phyloP scores from a whole-genome alignment of 208 protist genomes.

The Porcisia hertigi region DNA sequence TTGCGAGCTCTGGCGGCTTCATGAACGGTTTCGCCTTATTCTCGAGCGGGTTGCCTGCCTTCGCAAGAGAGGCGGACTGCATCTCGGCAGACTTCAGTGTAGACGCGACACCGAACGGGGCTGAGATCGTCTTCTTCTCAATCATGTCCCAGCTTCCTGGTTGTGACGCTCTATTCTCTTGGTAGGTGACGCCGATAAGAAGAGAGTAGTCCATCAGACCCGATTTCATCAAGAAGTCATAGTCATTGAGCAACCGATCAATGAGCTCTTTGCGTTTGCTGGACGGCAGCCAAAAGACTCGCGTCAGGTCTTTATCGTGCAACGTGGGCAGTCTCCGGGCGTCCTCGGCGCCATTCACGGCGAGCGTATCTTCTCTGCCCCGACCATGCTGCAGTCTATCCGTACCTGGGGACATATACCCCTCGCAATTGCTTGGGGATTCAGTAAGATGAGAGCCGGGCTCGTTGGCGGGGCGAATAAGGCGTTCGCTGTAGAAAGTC shows the following conservation, averaged over 20 bases:
- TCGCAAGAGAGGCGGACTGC: slow-evolving; percentile 8
- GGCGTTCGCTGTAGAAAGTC: slow-evolving; percentile 58
- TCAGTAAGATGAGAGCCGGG: slow-evolving; percentile 51
- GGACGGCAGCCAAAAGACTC: slow-evolving; percentile 73
- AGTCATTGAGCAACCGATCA: slow-evolving; percentile 61
- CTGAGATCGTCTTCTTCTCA: slow-evolving; percentile 45
- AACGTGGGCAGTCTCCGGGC: slow-evolving; percentile 47
- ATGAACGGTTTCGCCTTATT: not conserved
- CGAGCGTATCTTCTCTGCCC: slow-evolving; percentile 12
- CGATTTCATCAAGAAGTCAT: slow-evolving; percentile 47
- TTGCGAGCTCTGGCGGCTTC: slow-evolving; percentile 37
- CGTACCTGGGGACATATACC: slow-evolving; percentile 2
- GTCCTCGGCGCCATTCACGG: slow-evolving; percentile 37
- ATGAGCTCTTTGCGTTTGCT: slow-evolving; percentile 46
- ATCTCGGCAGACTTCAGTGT: slow-evolving; percentile 15
- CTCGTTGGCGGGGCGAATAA: slow-evolving; percentile 58
- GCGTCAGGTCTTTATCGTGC: slow-evolving; percentile 88
- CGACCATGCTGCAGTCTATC: not conserved
- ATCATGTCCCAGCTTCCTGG: slow-evolving; percentile 42
- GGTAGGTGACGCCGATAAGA: slow-evolving; percentile 81
- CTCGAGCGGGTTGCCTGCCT: not conserved
- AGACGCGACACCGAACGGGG: slow-evolving; percentile 3
- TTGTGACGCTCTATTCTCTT: slow-evolving; percentile 50
- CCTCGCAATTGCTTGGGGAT: slow-evolving; percentile 10
- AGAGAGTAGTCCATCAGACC: slow-evolving; percentile 90